Conservation (phyloP, 1,139 yeast species). For the Blastobotrys ciferrii region DNA sequence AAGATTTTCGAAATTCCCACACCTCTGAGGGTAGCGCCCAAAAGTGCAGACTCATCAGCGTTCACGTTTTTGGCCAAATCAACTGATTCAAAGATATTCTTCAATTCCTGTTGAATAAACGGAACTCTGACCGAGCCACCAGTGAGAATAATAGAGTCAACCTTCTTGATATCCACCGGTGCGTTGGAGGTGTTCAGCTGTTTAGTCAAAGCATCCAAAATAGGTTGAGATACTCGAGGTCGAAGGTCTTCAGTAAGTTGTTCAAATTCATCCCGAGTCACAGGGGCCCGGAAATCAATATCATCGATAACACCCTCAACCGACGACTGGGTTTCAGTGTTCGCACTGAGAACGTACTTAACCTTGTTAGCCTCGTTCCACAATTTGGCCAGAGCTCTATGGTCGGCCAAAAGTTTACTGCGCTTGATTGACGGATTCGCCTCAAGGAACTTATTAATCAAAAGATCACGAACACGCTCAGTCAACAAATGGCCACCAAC, state of each 20-base stretch:
- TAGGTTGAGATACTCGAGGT: slow-evolving; percentile 52
- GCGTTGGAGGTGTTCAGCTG: slow-evolving; percentile 32
- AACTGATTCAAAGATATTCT: slow-evolving; percentile 47
- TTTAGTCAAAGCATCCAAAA: slow-evolving; percentile 49
- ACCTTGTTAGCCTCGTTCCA: slow-evolving; percentile 86
- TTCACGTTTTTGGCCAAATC: slow-evolving; percentile 80
- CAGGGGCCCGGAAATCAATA: slow-evolving; percentile 60
- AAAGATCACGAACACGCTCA: slow-evolving; percentile 55
- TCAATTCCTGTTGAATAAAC: slow-evolving; percentile 60
- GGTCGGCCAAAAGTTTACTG: slow-evolving; percentile 44
- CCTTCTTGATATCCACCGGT: slow-evolving; percentile 38
- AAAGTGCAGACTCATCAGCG: slow-evolving; percentile 92
- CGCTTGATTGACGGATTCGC: slow-evolving; percentile 31
- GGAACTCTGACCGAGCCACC: slow-evolving; percentile 97
- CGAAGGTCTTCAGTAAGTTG: slow-evolving; percentile 47
- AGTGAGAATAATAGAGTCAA: slow-evolving; percentile 71
- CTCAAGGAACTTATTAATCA: slow-evolving; percentile 54
- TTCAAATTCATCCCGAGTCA: slow-evolving; percentile 82
- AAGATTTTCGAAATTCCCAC: slow-evolving; percentile 61
- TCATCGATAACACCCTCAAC: slow-evolving; percentile 65
- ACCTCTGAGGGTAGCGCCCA: slow-evolving; percentile 85
- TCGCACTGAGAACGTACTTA: slow-evolving; percentile 82
- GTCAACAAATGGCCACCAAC: slow-evolving; percentile 81
- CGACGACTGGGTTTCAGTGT: slow-evolving; percentile 67
- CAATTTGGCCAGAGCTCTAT: slow-evolving; percentile 64